Evolutionary conservation across 176 grass and related monocot genomes (phyloP).

Genomic region (Chrysopogon serrulatus): DNA sequence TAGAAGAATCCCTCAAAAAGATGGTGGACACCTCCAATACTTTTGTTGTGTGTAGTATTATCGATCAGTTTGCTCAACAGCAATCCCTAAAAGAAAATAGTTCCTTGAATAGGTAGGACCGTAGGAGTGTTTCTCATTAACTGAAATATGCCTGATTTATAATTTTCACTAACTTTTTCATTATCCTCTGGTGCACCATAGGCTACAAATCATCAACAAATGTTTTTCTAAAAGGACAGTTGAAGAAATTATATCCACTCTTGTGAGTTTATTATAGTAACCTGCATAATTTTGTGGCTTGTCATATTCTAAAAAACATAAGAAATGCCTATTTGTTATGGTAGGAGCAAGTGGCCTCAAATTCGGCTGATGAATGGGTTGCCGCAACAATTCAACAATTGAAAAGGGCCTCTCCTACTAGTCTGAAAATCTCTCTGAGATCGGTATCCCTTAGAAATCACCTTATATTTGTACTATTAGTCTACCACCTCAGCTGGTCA

Average conservation of each 20-base stretch:
- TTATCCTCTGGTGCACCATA: conserved; percentile 11
- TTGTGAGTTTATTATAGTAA: conserved; percentile 56
- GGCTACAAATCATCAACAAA: conserved; percentile 74
- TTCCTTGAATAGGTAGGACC: conserved; percentile 52
- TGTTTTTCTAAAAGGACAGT: conserved; percentile 84
- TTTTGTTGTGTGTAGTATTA: conserved; percentile 59
- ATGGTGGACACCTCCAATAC: conserved; percentile 46
- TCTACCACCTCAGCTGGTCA: not conserved
- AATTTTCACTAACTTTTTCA: not conserved
- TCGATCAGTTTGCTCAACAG: conserved; percentile 61
- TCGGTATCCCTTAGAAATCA: conserved; percentile 36
- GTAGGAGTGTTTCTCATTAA: conserved; percentile 16
- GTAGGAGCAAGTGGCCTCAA: conserved; percentile 64
- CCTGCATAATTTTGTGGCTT: not conserved
- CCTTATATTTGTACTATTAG: not conserved
- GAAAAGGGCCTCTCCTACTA: conserved; percentile 78
- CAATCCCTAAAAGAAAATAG: conserved; percentile 63
- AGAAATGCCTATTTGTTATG: conserved; percentile 4
- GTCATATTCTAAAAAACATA: not conserved
- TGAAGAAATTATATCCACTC: conserved; percentile 79
- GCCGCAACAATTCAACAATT: conserved; percentile 49
- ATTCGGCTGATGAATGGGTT: conserved; percentile 47
- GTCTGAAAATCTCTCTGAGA: conserved; percentile 80
- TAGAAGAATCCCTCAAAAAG: conserved; percentile 76
- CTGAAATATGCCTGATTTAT: not conserved